phyloP scores from a whole-genome alignment of 2,329 filamentous ascomycete species.

The Ambrosiella xylebori region DNA sequence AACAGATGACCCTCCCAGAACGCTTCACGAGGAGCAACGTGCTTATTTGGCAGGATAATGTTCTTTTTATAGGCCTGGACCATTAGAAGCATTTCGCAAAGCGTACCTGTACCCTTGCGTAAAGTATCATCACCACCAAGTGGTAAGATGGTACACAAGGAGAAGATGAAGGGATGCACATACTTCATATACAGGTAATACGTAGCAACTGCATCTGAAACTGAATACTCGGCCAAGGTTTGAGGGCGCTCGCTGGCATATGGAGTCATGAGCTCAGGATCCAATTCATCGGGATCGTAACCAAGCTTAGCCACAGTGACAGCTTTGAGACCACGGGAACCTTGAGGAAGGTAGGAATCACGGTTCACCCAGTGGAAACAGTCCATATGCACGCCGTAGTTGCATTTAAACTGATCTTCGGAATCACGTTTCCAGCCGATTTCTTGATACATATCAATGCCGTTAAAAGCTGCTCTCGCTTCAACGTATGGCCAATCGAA shows the following conservation, averaged over 20 bases:
- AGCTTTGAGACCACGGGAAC: constrained; percentile 90
- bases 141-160: constrained; percentile 88
- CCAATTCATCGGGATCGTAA: constrained; percentile 94
- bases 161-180: constrained; percentile 99
- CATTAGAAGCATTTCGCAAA: constrained; percentile 99
- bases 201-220: constrained; percentile 95
- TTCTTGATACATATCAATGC: constrained; percentile 98
- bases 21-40: constrained; percentile 72
- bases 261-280: constrained; percentile 92
- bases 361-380: constrained; percentile 98
- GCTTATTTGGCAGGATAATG: constrained; percentile 92
- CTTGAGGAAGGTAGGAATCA: constrained; percentile 94
- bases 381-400: constrained; percentile 96
- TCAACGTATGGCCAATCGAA: constrained; percentile 99
- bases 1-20: constrained; percentile 96
- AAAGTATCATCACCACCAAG: constrained; percentile 83
- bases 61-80: constrained; percentile 86
- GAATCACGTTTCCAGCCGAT: constrained; percentile 92
- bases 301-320: constrained; percentile 96
- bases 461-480: constrained; percentile 75
- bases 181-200: constrained; percentile 99
- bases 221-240: constrained; percentile 90
- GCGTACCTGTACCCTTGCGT: constrained; percentile 87
- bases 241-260: constrained; percentile 82
- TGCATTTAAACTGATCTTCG: constrained; percentile 92